Evolutionary conservation across 192 early-diverging fungal genomes (phyloP).

Genomic region (Backusella tarrabulga): DNA sequence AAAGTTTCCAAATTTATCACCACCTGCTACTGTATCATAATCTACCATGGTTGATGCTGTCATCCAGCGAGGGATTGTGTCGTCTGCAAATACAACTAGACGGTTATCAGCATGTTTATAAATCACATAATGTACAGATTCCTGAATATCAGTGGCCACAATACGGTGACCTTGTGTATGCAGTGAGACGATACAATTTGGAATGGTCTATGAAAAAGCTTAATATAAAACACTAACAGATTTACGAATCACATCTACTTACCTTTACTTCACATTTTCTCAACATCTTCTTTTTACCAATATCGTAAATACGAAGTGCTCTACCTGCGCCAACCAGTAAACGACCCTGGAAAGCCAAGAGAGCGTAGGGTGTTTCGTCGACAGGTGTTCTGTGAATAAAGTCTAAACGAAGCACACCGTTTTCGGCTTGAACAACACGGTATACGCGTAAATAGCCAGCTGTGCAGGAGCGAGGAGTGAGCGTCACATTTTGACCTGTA

Average conservation of each 20-base stretch:
- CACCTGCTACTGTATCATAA: slow-evolving; percentile 89
- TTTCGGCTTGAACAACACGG: slow-evolving; percentile 52
- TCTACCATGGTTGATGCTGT: slow-evolving; percentile 80
- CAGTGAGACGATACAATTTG: slow-evolving; percentile 67
- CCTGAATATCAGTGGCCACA: slow-evolving; percentile 83
- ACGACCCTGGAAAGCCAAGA: slow-evolving; percentile 84
- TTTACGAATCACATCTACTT: neutral
- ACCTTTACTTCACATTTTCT: slow-evolving; percentile 86
- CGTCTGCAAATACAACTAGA: slow-evolving; percentile 92
- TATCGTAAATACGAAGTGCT: slow-evolving; percentile 86
- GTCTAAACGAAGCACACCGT: slow-evolving; percentile 61
- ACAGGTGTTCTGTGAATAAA: slow-evolving; percentile 86
- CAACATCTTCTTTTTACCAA: slow-evolving; percentile 88
- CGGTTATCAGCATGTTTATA: slow-evolving; percentile 75
- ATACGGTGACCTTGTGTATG: slow-evolving; percentile 83
- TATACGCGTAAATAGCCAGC: slow-evolving; percentile 76
- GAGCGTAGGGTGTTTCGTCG: slow-evolving; percentile 81
- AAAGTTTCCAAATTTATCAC: slow-evolving; percentile 98
- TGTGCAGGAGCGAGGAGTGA: slow-evolving; percentile 68
- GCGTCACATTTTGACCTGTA: slow-evolving; percentile 65
- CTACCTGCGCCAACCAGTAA: slow-evolving; percentile 88
- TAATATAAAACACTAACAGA: slow-evolving; percentile 4
- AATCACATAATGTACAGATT: slow-evolving; percentile 77
- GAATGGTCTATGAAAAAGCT: slow-evolving; percentile 51
- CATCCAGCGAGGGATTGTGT: slow-evolving; percentile 85